Evolutionary conservation across 352 stramenopile species (phyloP).

Genomic region (Bremia lactucae): DNA sequence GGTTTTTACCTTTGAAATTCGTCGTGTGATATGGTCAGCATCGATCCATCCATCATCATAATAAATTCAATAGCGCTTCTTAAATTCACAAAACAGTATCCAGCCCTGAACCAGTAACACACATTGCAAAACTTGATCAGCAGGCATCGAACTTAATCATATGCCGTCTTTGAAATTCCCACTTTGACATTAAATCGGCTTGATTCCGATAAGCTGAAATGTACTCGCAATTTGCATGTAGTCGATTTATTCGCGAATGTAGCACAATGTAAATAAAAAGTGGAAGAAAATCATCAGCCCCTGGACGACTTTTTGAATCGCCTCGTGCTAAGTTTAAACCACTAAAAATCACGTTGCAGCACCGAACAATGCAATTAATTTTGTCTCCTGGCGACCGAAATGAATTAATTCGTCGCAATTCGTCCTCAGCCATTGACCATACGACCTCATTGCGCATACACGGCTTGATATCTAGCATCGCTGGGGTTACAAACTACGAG

Average conservation of each 20-base stretch:
- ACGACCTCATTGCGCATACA: conserved; percentile 86
- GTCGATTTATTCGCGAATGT: conserved; percentile 76
- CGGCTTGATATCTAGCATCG: conserved; percentile 87
- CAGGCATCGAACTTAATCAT: background rate
- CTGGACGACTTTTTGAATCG: conserved; percentile 50
- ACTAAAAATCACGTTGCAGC: conserved; percentile 85
- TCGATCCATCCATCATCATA: conserved; percentile 68
- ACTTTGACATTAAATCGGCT: conserved; percentile 87
- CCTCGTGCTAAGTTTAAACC: conserved; percentile 74
- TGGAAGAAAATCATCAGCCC: conserved; percentile 86
- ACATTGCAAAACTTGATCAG: conserved; percentile 1
- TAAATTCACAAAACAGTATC: conserved; percentile 89
- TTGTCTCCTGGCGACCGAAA: conserved; percentile 83
- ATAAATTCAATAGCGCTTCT: conserved; percentile 87
- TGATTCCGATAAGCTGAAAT: conserved; percentile 84
- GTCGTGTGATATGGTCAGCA: conserved; percentile 69
- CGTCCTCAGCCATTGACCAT: conserved; percentile 81
- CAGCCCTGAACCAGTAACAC: conserved; percentile 34
- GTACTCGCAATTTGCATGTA: conserved; percentile 87
- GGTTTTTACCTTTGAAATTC: conserved; percentile 60
- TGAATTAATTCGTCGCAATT: conserved; percentile 84
- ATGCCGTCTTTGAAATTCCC: background rate
- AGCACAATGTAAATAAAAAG: conserved; percentile 91
- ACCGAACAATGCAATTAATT: conserved; percentile 84
- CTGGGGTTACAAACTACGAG: conserved; percentile 42